These are phyloP conservation scores for Rhododendron simsii DNA, from an alignment of 148 eudicot genomes.

Conservation along the genomic window DNA sequence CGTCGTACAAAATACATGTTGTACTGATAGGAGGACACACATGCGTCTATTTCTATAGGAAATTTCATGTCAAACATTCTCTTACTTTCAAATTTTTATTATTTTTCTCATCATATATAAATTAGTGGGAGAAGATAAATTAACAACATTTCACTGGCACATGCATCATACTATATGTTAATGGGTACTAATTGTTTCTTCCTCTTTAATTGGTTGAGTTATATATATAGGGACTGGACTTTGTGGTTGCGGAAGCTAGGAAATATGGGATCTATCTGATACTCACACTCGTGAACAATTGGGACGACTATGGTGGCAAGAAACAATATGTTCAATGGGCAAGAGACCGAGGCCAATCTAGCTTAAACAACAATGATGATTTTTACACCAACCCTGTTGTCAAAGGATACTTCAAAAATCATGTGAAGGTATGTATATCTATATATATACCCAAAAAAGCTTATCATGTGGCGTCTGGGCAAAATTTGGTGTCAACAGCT, in stretches of 20 bases:
- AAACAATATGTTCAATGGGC: conserved; percentile 40
- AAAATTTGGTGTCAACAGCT: too few relatives aligned
- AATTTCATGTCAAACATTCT: not conserved
- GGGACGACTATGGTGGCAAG: conserved; percentile 33
- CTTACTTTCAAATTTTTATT: not conserved
- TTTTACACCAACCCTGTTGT: conserved; percentile 23
- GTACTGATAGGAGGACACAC: not conserved
- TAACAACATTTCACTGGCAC: not conserved
- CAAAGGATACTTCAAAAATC: conserved; percentile 22
- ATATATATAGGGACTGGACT: conserved; percentile 30
- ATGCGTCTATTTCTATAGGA: not conserved
- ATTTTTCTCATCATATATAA: too few relatives aligned
- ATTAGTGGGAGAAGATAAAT: not conserved
- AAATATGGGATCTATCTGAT: conserved; percentile 30
- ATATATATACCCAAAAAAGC: not conserved
- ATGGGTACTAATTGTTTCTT: not conserved
- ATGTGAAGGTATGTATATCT: conserved; percentile 16
- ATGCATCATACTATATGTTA: not conserved
- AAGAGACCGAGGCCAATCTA: conserved; percentile 17
- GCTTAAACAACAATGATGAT: conserved; percentile 29
- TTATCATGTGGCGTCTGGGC: too few relatives aligned
- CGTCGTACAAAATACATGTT: too few relatives aligned
- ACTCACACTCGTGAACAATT: conserved; percentile 31
- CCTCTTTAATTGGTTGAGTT: not conserved
- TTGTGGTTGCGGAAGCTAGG: conserved; percentile 33